Conservation (phyloP, 2,329 filamentous ascomycete species). For the Calonectria fujianensis region DNA sequence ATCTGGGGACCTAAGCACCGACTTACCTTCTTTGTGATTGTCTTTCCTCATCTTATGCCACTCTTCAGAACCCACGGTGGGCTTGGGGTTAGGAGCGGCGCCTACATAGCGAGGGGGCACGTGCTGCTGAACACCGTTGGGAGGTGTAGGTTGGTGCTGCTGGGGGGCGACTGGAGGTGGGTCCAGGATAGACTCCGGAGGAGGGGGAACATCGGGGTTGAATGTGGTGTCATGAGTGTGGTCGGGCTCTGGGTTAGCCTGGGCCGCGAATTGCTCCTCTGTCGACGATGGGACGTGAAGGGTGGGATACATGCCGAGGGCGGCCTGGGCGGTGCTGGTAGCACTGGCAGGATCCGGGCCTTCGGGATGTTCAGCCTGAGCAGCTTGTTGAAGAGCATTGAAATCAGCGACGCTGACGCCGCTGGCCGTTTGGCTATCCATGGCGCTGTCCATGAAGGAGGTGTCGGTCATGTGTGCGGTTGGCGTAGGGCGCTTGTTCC, state of each 20-base stretch:
- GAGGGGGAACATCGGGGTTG: slow-evolving; percentile 58
- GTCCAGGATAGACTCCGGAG: slow-evolving; percentile 57
- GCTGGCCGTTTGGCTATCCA: slow-evolving; percentile 65
- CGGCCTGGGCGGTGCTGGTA: slow-evolving; percentile 76
- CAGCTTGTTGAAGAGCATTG: slow-evolving; percentile 73
- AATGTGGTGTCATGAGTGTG: slow-evolving; percentile 60
- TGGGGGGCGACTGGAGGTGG: slow-evolving; percentile 47
- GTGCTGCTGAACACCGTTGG: slow-evolving; percentile 64
- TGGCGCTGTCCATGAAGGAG: slow-evolving; percentile 73
- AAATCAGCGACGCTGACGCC: slow-evolving; percentile 73
- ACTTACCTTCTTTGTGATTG: slow-evolving; percentile 97
- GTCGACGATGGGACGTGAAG: slow-evolving; percentile 75
- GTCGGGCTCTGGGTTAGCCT: slow-evolving; percentile 62
- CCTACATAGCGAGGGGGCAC: slow-evolving; percentile 60
- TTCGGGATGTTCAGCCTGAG: slow-evolving; percentile 68
- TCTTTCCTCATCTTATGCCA: slow-evolving; percentile 99
- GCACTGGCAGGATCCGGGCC: slow-evolving; percentile 71
- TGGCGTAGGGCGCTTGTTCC: slow-evolving; percentile 70
- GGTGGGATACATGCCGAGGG: slow-evolving; percentile 76
- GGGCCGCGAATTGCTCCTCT: slow-evolving; percentile 76
- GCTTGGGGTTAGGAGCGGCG: slow-evolving; percentile 76
- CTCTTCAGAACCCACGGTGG: slow-evolving; percentile 94
- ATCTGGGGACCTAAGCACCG: not conserved
- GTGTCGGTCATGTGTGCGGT: slow-evolving; percentile 68
- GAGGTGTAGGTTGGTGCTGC: slow-evolving; percentile 58